A percentile compares a stretch with the other conserved stretches of the same genome.
phyloP scores from a whole-genome alignment of 208 protist species.

The Trichomonas gallinae region DNA sequence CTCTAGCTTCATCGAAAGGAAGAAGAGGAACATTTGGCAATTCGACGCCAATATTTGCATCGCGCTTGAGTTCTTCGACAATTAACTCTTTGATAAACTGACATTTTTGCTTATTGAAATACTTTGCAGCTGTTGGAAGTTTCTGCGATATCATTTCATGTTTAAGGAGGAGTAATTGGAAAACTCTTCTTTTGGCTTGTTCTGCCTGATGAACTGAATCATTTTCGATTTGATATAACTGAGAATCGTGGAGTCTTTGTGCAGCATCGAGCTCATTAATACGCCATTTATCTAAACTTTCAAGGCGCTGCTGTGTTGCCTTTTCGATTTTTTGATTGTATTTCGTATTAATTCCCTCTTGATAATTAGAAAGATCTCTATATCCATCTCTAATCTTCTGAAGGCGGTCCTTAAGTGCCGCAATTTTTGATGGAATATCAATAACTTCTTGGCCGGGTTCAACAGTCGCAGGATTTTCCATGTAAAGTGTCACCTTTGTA shows the following conservation, averaged over 20 bases:
- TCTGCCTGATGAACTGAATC: background rate
- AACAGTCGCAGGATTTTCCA: too few relatives aligned
- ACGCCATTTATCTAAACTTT: background rate
- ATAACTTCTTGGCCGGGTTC: too few relatives aligned
- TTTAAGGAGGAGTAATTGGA: background rate
- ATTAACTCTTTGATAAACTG: background rate
- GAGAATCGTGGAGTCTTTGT: background rate
- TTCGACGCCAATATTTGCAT: background rate
- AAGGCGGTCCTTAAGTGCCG: background rate
- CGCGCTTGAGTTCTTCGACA: background rate
- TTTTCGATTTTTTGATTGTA: background rate
- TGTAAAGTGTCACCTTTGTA: too few relatives aligned
- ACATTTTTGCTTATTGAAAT: background rate
- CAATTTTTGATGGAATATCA: background rate
- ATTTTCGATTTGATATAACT: background rate
- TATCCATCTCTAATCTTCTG: background rate
- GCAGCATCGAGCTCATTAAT: background rate
- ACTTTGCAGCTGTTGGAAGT: background rate
- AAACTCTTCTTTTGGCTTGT: background rate
- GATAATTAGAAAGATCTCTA: background rate
- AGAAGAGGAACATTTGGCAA: background rate
- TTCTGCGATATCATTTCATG: background rate
- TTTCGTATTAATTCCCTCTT: background rate
- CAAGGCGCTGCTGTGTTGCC: background rate
- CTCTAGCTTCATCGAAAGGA: background rate